Conservation (phyloP, 257 asterid genomes). For the Nicotiana knightiana region DNA sequence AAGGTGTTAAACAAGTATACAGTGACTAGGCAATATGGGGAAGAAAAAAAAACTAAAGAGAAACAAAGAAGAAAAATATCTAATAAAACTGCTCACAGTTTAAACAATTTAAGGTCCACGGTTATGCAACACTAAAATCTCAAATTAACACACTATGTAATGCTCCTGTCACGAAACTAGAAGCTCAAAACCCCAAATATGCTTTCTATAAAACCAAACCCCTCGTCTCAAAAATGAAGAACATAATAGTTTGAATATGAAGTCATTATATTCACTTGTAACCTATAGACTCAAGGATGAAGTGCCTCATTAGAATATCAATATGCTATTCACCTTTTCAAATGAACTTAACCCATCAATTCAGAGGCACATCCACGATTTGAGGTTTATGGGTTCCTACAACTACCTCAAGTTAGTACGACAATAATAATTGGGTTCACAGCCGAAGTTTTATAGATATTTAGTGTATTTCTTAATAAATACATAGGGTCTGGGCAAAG, state of each 20-base stretch:
- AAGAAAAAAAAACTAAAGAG: not conserved
- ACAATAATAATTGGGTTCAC: no score
- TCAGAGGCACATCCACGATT: no score
- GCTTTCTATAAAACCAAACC: not conserved
- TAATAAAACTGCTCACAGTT: not conserved
- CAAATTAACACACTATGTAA: not conserved
- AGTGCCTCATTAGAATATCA: not conserved
- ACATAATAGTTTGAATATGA: not conserved
- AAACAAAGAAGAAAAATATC: not conserved
- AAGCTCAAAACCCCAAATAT: not conserved
- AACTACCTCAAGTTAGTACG: no score
- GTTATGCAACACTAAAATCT: not conserved
- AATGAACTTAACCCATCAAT: no score
- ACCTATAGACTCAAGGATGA: not conserved
- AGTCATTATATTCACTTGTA: not conserved
- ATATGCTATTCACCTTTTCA: not conserved
- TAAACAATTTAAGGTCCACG: not conserved
- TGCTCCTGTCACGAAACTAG: not conserved
- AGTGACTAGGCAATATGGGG: not conserved
- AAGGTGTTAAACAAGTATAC: not conserved
- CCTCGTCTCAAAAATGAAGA: not conserved
- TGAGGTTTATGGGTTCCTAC: no score
- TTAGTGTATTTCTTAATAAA: no score
- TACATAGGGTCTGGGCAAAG: no score
- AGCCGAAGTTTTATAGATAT: no score